Evolutionary conservation across 345 rosid species (phyloP).

Genomic region (Eucalyptus cladocalyx): DNA sequence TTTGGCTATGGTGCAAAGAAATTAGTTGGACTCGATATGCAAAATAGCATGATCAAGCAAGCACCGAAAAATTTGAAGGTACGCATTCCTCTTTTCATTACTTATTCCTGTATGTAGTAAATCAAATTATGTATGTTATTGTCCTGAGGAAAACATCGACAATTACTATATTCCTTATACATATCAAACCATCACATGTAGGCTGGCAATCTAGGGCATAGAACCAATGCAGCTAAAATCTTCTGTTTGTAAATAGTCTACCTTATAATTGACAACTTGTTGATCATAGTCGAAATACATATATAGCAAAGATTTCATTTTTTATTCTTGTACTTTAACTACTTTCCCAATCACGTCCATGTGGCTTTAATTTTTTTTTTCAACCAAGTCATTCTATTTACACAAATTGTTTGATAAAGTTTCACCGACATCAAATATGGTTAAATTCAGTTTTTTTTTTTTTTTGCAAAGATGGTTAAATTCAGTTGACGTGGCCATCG

Average conservation of each 20-base stretch:
- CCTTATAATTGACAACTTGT: not conserved
- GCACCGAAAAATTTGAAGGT: not conserved
- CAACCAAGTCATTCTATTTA: no score
- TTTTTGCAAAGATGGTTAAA: no score
- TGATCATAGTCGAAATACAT: not conserved
- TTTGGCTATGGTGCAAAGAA: not conserved
- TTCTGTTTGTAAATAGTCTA: not conserved
- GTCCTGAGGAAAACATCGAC: not conserved
- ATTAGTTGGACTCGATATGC: not conserved
- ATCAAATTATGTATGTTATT: no score
- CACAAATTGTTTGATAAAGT: no score
- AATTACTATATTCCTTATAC: not conserved
- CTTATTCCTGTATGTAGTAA: no score
- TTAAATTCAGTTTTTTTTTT: no score
- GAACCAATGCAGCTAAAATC: not conserved
- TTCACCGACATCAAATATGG: no score
- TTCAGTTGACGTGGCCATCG: no score
- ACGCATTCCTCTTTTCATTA: not conserved
- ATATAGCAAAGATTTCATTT: not conserved
- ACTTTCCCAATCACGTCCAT: no score
- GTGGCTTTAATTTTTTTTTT: no score
- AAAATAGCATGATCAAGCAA: fast-evolving
- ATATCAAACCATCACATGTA: not conserved
- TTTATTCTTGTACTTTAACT: fast-evolving
- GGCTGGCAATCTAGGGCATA: not conserved